Evolutionary conservation across 148 eudicot species (phyloP), one percentile per base, ranked within the genome.

Genomic region (Chenopodium quinoa): DNA sequence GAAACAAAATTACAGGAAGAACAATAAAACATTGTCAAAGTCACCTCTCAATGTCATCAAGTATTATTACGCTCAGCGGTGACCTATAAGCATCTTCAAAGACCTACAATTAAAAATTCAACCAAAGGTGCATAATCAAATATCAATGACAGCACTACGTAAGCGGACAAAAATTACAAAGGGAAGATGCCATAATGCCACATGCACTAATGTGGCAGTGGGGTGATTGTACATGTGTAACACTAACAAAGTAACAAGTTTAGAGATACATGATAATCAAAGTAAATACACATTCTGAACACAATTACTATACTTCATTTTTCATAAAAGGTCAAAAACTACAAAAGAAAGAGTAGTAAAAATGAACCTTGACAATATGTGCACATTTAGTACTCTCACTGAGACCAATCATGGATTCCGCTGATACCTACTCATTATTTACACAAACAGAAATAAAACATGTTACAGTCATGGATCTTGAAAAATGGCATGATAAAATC

Each of bases 41-140:
- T 47, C 82, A 91, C 98, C 97, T 92, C 87, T 95, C 98, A 85
- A 93, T 95, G 80, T 91, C 97, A 86, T 95, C 98, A 69, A 95
- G 97, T 86, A 95, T 84, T 81, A 93, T 88, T 70, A 93, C 84
- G 83, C 98, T 93, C 82, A 95, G 81, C 34, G 97, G 97, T 58
- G 98, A 95, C 83, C 83, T 91, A 67, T 95, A 93, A 81, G 97
- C 98, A 90, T 95, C 98, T 88, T 93, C 98, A 79, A 96, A 93
- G 47, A 92, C 91, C 97, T 92, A 75, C 14, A 83, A 46, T 72
- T 27, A 78, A 44, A 47, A 40, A 40, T 40, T 40, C 5, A 40
- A 40, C 44, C 44, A 6, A 40, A 40, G 44, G 44, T 40, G 44
- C 44, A 40, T 40, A 40, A 40, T 40, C 44, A 40, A 40, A 40